Base-by-base conservation (phyloP, 208 protist genomes). In the Leishmania aethiopica region DNA sequence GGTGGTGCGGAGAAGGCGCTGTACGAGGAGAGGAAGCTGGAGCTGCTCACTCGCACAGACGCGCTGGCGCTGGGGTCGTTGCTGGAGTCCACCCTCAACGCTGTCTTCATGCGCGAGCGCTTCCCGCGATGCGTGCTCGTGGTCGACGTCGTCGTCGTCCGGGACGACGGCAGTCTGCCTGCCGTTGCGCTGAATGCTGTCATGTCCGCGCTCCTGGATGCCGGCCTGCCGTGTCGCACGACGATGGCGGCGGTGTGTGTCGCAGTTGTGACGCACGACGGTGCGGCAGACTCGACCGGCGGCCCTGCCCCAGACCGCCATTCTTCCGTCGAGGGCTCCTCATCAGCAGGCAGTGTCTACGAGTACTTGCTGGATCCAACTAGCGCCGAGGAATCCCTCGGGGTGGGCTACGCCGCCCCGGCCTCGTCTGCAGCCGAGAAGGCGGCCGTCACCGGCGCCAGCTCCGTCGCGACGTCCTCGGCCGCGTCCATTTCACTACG, bases 191-290 rank as follows among this genome's bases (percentile, higher is more conserved):
- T 96, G 55, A 98, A 98, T 81, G 94, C 89, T n/a, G 73, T 93
- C 28, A 95, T 97, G 93, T 88, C 88, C 64, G 94, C 95, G 57
- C 75, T 97, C n/a, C 82, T 98, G 17, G 94, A 98, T 40, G 93
- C 92, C 55, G 95, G 95, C 17, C 75, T 97, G 59, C 89, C 94
- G 69, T 95, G 95, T 76, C 92, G 91, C 45, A 96, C 91, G 13
- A 96, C 92, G n/a, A 83, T 96, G 66, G 94, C 94, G 1, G 95
- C 95, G 1, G 90, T 96, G 6, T 87, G 77, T 42, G 77, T 97
- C 10, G 83, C 86, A 2, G 86, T 80, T 57, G 40, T 90, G 57
- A 49, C 59, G 11, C 78, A 73, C 35, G 78, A 7, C 10, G 79
- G 32, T 25, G 80, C n/a, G 28, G 69, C 69, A 32, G 69, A 73